Evolutionary conservation across 1,284 basidiomycete genomes (phyloP).

Genomic region (Phellopilus nigrolimitatus): DNA sequence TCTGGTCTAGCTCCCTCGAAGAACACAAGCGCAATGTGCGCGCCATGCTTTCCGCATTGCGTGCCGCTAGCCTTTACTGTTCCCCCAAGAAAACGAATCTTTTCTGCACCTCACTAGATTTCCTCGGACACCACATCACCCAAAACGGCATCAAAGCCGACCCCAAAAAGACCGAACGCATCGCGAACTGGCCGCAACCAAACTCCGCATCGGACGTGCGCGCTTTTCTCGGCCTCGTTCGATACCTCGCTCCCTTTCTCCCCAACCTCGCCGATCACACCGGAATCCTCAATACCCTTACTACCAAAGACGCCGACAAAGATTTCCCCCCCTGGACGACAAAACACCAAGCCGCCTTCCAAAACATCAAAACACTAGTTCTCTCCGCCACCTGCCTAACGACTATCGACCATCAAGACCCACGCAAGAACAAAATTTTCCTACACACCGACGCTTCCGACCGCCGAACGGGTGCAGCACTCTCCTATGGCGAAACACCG

Average conservation of each 20-base stretch:
- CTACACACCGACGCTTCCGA: conserved; percentile 35
- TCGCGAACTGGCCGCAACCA: conserved; percentile 36
- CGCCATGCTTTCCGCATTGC: conserved; percentile 28
- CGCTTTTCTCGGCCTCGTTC: conserved; percentile 34
- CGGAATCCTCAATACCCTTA: conserved; percentile 30
- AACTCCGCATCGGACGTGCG: conserved; percentile 27
- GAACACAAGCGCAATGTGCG: conserved; percentile 33
- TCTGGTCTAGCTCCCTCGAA: conserved; percentile 34
- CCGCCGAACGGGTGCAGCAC: conserved; percentile 29
- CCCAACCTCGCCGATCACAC: conserved; percentile 32
- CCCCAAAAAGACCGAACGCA: conserved; percentile 28
- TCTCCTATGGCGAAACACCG: conserved; percentile 30
- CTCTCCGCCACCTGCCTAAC: conserved; percentile 27
- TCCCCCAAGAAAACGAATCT: conserved; percentile 31
- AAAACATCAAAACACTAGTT: conserved; percentile 34
- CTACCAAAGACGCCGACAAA: conserved; percentile 26
- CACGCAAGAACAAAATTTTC: conserved; percentile 32
- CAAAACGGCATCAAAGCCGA: conserved; percentile 31
- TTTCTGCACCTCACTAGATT: conserved; percentile 27
- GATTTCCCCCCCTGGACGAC: conserved; percentile 31
- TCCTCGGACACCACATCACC: conserved; percentile 35
- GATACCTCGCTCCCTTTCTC: conserved; percentile 34
- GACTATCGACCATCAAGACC: conserved; percentile 31
- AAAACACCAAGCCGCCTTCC: conserved; percentile 32
- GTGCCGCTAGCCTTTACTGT: conserved; percentile 24